phyloP scores from a whole-genome alignment of 176 grass and related monocot species.

The Hsuehochloa calcarea region DNA sequence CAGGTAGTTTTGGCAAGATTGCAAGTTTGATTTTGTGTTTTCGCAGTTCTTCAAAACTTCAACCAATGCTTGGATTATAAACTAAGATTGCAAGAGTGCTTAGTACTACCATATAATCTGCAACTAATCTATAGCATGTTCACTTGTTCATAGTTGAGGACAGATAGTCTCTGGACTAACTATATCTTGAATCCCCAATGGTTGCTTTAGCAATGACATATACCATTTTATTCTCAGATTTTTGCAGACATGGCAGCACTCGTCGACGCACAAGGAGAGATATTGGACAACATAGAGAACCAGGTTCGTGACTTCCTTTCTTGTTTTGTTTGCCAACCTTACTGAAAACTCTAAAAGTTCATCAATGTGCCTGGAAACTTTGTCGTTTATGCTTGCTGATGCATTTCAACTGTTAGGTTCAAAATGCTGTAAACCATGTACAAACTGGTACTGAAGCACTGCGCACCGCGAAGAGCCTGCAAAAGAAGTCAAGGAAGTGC shows the following conservation, averaged over 20 bases:
- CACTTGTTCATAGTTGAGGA: neutral
- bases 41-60: neutral
- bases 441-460: conserved; percentile 49
- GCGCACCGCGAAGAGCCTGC: conserved; percentile 49
- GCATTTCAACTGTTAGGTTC: conserved; percentile 35
- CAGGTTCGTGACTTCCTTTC: conserved; percentile 35
- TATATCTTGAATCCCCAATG: neutral
- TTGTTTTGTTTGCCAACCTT: neutral
- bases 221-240: conserved; percentile 40
- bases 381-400: neutral
- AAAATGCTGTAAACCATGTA: conserved; percentile 63
- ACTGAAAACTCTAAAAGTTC: neutral
- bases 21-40: neutral
- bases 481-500: conserved; percentile 68
- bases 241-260: conserved; percentile 58
- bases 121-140: neutral
- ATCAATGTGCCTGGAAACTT: neutral
- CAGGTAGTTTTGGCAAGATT: conserved; percentile 44
- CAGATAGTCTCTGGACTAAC: neutral
- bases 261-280: conserved; percentile 63
- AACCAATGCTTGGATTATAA: neutral
- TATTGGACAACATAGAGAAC: conserved; percentile 56
- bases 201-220: neutral
- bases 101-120: neutral
- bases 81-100: neutral